Percentiles rank a stretch among this genome's conserved stretches.
Evolutionary conservation across 495 filamentous ascomycete genomes (phyloP).

Genomic region (Xylaria scruposa): DNA sequence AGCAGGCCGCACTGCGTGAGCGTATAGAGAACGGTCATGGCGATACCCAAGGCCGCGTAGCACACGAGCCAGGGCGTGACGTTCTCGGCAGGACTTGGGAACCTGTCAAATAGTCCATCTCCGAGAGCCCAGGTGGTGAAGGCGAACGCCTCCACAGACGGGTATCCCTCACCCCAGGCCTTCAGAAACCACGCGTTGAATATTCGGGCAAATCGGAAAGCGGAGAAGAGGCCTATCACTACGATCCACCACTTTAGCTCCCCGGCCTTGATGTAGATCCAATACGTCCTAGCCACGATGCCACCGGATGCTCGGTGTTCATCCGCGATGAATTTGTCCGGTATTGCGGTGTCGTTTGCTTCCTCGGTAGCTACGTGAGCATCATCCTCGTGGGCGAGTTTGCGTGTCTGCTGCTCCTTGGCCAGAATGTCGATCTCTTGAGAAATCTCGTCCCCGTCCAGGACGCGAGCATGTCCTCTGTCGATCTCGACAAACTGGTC

Average conservation of each 20-base stretch:
- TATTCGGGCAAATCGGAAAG: conserved; percentile 66
- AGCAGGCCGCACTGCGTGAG: conserved; percentile 66
- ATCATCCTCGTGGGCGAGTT: conserved; percentile 44
- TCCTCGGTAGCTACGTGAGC: conserved; percentile 41
- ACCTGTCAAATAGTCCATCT: conserved; percentile 52
- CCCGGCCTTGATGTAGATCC: conserved; percentile 81
- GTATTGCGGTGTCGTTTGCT: conserved; percentile 58
- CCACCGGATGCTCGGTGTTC: conserved; percentile 78
- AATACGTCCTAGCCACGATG: conserved; percentile 76
- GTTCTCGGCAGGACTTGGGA: conserved; percentile 71
- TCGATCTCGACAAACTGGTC: conserved; percentile 71
- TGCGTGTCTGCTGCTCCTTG: conserved; percentile 38
- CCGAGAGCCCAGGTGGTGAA: conserved; percentile 23
- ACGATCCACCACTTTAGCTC: conserved; percentile 72
- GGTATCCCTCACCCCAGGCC: conserved; percentile 81
- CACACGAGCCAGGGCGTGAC: conserved; percentile 75
- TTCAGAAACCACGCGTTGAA: conserved; percentile 82
- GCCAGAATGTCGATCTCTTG: conserved; percentile 34
- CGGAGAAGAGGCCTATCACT: conserved; percentile 62
- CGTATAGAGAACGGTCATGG: conserved; percentile 61
- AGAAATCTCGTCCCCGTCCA: conserved; percentile 36
- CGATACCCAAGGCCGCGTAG: conserved; percentile 66
- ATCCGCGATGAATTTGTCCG: conserved; percentile 83
- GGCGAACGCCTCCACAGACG: conserved; percentile 25
- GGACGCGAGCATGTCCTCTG: conserved; percentile 44